Evolutionary conservation across 2,329 filamentous ascomycete genomes (phyloP).

Genomic region (Coniochaeta sp.): DNA sequence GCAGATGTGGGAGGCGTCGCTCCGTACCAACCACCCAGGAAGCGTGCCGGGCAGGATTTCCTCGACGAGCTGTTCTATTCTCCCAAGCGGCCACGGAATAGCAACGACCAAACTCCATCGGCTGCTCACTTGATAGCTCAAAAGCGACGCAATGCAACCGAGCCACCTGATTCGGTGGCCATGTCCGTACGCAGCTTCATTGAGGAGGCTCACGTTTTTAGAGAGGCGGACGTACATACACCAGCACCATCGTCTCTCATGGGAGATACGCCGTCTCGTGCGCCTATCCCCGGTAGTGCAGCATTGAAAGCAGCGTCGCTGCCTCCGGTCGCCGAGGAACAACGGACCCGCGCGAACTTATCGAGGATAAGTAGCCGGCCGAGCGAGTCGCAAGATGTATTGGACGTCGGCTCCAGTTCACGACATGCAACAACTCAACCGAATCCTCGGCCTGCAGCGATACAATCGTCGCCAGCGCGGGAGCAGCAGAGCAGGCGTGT

Average conservation of each 20-base stretch:
- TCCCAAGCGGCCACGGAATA: not conserved
- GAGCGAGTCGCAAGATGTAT: not conserved
- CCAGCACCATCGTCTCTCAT: conserved; percentile 3
- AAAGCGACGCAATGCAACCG: not conserved
- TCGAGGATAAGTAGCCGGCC: not conserved
- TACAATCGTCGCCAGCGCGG: not conserved
- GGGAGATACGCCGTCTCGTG: not conserved
- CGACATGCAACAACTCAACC: not conserved
- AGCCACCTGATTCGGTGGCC: not conserved
- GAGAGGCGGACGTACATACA: conserved; percentile 12
- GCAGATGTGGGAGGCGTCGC: not conserved
- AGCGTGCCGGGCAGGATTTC: not conserved
- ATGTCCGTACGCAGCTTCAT: conserved; percentile 13
- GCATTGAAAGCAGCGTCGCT: not conserved
- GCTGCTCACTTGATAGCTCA: not conserved
- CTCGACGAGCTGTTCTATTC: not conserved
- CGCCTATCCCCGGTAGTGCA: not conserved
- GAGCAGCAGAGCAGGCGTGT: not conserved
- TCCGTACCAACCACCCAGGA: not conserved
- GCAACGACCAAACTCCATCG: not conserved
- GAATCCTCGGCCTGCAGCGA: not conserved
- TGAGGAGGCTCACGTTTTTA: conserved; percentile 17
- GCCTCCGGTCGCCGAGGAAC: not conserved
- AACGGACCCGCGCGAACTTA: not conserved
- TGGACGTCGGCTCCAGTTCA: not conserved